Conservation (phyloP, 2,329 filamentous ascomycete genomes). For the Cadophora sp. region DNA sequence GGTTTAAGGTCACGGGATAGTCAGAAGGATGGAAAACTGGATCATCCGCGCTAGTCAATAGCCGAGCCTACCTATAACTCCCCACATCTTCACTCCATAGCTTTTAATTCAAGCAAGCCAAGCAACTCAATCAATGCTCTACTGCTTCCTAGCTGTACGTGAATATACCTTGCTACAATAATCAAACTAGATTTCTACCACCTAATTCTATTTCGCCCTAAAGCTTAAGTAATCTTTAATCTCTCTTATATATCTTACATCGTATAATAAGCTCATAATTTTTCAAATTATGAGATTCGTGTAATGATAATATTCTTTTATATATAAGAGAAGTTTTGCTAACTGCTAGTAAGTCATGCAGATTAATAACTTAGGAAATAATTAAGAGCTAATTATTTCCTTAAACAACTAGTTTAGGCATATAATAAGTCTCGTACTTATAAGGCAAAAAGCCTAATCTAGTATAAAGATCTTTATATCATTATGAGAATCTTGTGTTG, state of each 20-base stretch:
- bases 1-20: no score
- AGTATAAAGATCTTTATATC: constrained; percentile 18
- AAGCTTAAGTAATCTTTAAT: constrained; percentile 23
- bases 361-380: constrained; percentile 18
- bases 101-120: no score
- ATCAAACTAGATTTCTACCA: constrained; percentile 29
- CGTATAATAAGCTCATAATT: constrained; percentile 23
- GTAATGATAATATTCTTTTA: constrained; percentile 23
- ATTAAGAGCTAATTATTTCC: constrained; percentile 24
- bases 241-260: constrained; percentile 28
- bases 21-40: no score
- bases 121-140: no score
- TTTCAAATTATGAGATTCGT: constrained; percentile 6
- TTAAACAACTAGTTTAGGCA: constrained; percentile 21
- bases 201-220: constrained; percentile 20
- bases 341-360: constrained; percentile 33
- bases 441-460: constrained; percentile 11
- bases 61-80: no score
- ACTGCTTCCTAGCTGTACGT: no score
- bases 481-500: background rate
- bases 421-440: constrained; percentile 15
- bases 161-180: no score
- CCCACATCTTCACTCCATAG: no score
- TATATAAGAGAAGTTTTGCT: constrained; percentile 26
- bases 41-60: no score